These are phyloP conservation scores for Tarenaya hassleriana DNA, from an alignment of 345 rosid species.

Conservation along the genomic window DNA sequence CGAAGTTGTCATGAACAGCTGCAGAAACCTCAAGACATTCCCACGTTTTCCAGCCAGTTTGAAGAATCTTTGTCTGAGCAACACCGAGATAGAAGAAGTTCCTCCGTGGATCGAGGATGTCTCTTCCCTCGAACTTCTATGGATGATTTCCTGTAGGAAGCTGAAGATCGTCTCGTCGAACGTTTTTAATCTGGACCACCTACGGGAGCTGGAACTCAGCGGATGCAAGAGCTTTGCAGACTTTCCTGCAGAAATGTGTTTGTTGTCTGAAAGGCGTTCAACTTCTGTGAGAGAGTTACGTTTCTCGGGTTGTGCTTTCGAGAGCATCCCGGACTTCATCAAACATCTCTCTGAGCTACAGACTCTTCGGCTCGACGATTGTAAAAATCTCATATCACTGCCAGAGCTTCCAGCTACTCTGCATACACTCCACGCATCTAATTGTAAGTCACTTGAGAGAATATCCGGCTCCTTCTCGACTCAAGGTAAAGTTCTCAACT, in stretches of 20 bases:
- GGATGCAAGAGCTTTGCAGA: background rate
- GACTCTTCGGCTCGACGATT: conserved; percentile 17
- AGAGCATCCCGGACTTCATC: conserved; percentile 3
- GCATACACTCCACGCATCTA: conserved; percentile 11
- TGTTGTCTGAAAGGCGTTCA: background rate
- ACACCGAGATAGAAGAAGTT: background rate
- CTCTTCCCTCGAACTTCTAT: background rate
- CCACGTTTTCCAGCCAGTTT: conserved; percentile 1
- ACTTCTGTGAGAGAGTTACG: no score
- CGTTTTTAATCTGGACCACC: background rate
- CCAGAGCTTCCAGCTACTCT: conserved; percentile 13
- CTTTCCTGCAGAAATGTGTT: conserved; percentile 7
- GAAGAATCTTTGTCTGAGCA: background rate
- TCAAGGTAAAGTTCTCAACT: no score
- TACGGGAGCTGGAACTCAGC: background rate
- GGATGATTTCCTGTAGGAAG: background rate
- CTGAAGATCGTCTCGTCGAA: conserved; percentile 1
- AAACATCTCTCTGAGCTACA: background rate
- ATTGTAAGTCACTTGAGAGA: conserved; percentile 16
- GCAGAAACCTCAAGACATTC: conserved; percentile 6
- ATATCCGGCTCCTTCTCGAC: no score
- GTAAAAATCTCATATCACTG: conserved; percentile 13
- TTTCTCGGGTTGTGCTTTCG: conserved; percentile 8
- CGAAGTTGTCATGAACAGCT: background rate
- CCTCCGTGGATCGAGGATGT: conserved; percentile 11